phyloP scores from a whole-genome alignment of 257 asterid species.

The Primulina huaijiensis region DNA sequence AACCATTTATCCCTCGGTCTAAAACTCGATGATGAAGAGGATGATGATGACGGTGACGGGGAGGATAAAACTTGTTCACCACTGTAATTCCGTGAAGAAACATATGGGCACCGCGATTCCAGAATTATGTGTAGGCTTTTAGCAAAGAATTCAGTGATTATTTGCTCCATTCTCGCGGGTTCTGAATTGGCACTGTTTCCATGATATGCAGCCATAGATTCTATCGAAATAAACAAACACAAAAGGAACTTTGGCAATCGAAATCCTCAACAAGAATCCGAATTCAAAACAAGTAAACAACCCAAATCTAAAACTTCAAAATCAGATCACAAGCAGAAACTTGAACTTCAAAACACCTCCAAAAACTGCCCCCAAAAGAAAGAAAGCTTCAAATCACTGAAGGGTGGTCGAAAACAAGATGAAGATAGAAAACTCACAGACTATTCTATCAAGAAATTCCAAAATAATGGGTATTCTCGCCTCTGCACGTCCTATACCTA shows the following conservation, averaged over 20 bases:
- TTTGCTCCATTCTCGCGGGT: constrained; percentile 78
- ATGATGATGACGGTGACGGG: constrained; percentile 66
- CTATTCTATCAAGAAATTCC: neutral
- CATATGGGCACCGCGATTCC: constrained; percentile 83
- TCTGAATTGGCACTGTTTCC: constrained; percentile 56
- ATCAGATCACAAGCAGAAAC: neutral
- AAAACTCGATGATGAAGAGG: constrained; percentile 63
- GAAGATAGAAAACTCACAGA: neutral
- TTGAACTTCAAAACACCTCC: neutral
- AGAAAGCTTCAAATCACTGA: neutral
- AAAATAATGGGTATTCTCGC: constrained; percentile 29
- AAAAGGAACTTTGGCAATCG: neutral
- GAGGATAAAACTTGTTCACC: constrained; percentile 69
- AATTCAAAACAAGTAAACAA: neutral
- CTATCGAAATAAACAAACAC: constrained; percentile 19
- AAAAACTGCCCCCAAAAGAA: neutral
- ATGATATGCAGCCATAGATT: constrained; percentile 59
- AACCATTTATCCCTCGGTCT: constrained; percentile 89
- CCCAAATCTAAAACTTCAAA: neutral
- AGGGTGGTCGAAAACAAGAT: too few species aligned
- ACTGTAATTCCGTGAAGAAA: constrained; percentile 76
- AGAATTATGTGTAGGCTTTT: constrained; percentile 87
- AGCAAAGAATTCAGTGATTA: constrained; percentile 80
- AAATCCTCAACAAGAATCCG: neutral
- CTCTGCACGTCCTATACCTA: neutral